Percentiles rank a stretch among this genome's conserved stretches.
These are phyloP conservation scores for Dendrobium officinale DNA, from an alignment of 106 monocot genomes.

Conservation along the genomic window DNA sequence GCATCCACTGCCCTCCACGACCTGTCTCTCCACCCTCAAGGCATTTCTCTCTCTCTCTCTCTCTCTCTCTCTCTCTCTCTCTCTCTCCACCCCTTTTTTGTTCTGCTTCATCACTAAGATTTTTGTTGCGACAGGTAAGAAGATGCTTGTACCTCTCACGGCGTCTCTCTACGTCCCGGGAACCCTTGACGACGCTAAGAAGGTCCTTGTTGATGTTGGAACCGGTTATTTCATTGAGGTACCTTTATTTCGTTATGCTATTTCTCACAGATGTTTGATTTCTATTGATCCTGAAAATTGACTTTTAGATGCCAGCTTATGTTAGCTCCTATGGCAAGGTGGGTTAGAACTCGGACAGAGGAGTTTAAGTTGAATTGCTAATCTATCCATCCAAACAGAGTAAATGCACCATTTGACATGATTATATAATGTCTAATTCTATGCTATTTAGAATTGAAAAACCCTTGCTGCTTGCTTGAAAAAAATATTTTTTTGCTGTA, in stretches of 20 bases:
- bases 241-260: not conserved
- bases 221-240: conserved; percentile 99
- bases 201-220: conserved; percentile 90
- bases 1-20: conserved; percentile 76
- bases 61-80: not conserved
- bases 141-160: conserved; percentile 93
- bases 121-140: conserved; percentile 50
- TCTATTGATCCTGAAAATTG: not conserved
- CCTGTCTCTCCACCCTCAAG: conserved; percentile 76
- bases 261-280: not conserved
- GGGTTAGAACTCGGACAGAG: not conserved
- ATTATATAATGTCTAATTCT: too few species aligned
- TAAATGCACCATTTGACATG: too few species aligned
- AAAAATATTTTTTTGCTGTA: not conserved
- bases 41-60: too few species aligned
- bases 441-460: not conserved
- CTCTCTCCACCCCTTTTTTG: not conserved
- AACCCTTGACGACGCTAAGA: conserved; percentile 72
- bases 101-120: not conserved
- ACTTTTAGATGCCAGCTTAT: not conserved
- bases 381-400: not conserved
- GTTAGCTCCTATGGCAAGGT: not conserved
- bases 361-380: not conserved
- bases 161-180: conserved; percentile 94
- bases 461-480: not conserved